These are phyloP conservation scores for Tremellales sp. DNA, from an alignment of 1,284 basidiomycete species.

Conservation along the genomic window DNA sequence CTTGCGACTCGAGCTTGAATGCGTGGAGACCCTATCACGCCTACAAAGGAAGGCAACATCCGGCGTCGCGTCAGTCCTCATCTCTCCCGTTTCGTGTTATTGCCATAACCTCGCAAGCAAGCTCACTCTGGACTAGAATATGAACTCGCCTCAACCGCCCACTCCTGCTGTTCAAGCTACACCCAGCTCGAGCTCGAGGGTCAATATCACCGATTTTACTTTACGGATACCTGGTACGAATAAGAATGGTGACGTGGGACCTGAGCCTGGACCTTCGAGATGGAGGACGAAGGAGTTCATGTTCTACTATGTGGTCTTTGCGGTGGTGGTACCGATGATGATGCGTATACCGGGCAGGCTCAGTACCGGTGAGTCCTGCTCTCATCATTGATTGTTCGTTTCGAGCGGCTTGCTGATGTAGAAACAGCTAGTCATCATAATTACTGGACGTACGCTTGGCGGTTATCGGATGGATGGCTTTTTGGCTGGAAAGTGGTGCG, in stretches of 20 bases:
- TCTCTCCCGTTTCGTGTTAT: too few relatives aligned
- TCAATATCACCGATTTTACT: constrained; percentile 36
- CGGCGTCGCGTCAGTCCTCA: too few relatives aligned
- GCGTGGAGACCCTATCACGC: too few relatives aligned
- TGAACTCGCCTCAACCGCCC: neutral
- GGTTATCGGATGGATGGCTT: constrained; percentile 59
- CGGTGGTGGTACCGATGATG: constrained; percentile 69
- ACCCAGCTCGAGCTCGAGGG: neutral
- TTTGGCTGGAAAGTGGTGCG: constrained; percentile 50
- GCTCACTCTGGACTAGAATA: too few relatives aligned
- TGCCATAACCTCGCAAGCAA: too few relatives aligned
- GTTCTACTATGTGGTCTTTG: constrained; percentile 65
- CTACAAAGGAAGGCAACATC: too few relatives aligned
- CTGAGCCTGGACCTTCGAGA: constrained; percentile 42
- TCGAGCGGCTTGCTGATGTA: constrained; percentile 1
- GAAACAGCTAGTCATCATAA: constrained; percentile 66
- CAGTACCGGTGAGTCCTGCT: constrained; percentile 61
- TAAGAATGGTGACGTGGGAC: constrained; percentile 4
- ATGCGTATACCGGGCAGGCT: constrained; percentile 72
- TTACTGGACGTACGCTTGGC: constrained; percentile 59
- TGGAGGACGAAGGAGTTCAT: constrained; percentile 83
- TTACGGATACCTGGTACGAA: constrained; percentile 25
- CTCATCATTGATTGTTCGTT: neutral
- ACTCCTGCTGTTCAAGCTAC: neutral
- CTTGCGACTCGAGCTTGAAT: too few relatives aligned